phyloP scores from a whole-genome alignment of 1,139 yeast genomes.

The Wickerhamomyces sp. region DNA sequence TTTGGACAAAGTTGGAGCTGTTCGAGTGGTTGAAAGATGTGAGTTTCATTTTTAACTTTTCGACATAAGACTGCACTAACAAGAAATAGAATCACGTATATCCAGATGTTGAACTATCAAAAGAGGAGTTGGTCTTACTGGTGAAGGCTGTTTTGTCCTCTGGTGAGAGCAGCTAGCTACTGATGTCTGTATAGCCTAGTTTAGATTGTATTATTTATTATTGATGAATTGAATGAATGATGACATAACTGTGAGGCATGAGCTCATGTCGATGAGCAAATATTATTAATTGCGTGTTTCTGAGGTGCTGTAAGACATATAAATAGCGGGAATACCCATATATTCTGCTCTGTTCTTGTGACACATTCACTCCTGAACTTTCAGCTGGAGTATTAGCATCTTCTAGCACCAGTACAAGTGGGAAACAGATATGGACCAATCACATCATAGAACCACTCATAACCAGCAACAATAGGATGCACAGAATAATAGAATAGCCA shows the following conservation, averaged over 20 bases:
- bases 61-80: background rate
- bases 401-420: background rate
- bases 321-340: background rate
- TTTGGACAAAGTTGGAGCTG: background rate
- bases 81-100: conserved; percentile 14
- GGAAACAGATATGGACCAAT: background rate
- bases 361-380: background rate
- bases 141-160: conserved; percentile 11
- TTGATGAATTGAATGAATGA: background rate
- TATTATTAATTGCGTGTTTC: background rate
- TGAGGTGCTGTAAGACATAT: background rate
- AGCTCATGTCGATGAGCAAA: background rate
- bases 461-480: background rate
- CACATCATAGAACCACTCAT: background rate
- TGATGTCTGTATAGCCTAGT: background rate
- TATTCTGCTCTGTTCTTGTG: background rate
- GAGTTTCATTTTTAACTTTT: background rate
- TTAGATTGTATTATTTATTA: background rate
- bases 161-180: background rate
- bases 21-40: conserved; percentile 1
- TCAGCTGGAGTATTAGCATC: too few species aligned
- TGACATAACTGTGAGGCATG: background rate
- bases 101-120: conserved; percentile 15
- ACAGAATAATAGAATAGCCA: background rate
- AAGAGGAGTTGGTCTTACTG: conserved; percentile 10